These are phyloP conservation scores for Parastagonospora avenae DNA, from an alignment of 2,329 filamentous ascomycete genomes.

Conservation along the genomic window DNA sequence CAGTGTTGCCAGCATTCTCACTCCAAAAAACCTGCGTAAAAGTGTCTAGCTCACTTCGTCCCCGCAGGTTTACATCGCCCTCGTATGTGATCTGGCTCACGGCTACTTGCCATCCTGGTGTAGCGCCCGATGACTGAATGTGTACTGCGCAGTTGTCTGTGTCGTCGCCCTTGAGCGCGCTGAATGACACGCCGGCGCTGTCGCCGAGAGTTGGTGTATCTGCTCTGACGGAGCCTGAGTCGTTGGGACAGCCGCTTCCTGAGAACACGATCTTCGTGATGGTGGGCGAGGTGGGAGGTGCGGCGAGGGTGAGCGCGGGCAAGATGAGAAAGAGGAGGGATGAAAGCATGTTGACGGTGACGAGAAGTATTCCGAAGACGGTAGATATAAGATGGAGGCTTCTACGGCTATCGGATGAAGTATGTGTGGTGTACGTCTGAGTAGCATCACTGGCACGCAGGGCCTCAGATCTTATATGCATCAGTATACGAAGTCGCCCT, in stretches of 20 bases:
- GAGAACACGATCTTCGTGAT: constrained; percentile 34
- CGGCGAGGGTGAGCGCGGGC: constrained; percentile 19
- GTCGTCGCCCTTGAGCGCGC: constrained; percentile 25
- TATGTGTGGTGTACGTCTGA: background rate
- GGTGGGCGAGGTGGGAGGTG: constrained; percentile 25
- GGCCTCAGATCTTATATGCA: constrained; percentile 9
- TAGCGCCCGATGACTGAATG: constrained; percentile 29
- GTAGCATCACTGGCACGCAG: background rate
- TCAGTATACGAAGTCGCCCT: background rate
- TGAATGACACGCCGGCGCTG: constrained; percentile 29
- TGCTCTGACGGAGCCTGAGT: constrained; percentile 27
- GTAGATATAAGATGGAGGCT: too few species aligned
- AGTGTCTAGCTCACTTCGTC: constrained; percentile 29
- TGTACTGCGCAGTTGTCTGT: constrained; percentile 40
- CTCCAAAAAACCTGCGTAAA: constrained; percentile 37
- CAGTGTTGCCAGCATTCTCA: constrained; percentile 35
- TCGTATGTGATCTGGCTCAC: constrained; percentile 30
- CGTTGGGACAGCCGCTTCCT: constrained; percentile 34
- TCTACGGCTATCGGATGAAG: too few species aligned
- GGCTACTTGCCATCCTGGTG: constrained; percentile 36
- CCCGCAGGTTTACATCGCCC: constrained; percentile 28
- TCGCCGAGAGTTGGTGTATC: constrained; percentile 24
- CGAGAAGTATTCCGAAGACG: background rate
- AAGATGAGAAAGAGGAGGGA: constrained; percentile 19
- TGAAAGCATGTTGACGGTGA: constrained; percentile 15